Evolutionary conservation across 2,329 filamentous ascomycete genomes (phyloP), one percentile per base, ranked within the genome.

Genomic region (Balansia obtecta): DNA sequence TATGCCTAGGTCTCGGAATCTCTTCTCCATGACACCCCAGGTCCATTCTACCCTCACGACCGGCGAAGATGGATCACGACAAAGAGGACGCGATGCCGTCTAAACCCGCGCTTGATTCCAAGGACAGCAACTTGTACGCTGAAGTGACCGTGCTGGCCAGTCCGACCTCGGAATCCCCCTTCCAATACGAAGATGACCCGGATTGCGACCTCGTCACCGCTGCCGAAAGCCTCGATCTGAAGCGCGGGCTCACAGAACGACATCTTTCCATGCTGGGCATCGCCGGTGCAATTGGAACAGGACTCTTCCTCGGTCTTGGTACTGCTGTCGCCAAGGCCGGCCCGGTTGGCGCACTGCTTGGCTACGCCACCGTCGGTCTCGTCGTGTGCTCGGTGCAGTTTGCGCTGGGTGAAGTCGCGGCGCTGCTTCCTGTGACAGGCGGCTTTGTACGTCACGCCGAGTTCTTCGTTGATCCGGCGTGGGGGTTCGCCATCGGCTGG

Each of bases 221-320:
- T 40, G 62, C 66, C 57, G 79, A 83, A 61, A 67, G 71, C 49
- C 70, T 69, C 50, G 66, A 70, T 54, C 68, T 78, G 49, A 68
- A 67, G 57, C 71, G 72, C 52, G 69, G 69, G 18, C 56, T 59
- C 18, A 39, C 52, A 6, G 55, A 58, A 49, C 57, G 57, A 69
- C 78, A 81, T 62, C 67, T 82, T 54, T 76, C 78, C 56, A 80
- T 81, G 76, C 71, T 81, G 54, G 78, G 75, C 57, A 79, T 82
- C 50, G 77, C 77, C 48, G 78, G 78, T 49, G 74, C 77, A 53
- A 80, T 81, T 53, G 77, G 78, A 55, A 79, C 78, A 45, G 77
- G 78, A 50, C 71, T 81, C 46, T 81, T 82, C 60, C 74, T 81
- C 38, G 76, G 77, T 16, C 74, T 79, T 34, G 77, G 78, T 55